Conservation (phyloP, 1,284 basidiomycete species). For the Cryptococcus sp. region DNA sequence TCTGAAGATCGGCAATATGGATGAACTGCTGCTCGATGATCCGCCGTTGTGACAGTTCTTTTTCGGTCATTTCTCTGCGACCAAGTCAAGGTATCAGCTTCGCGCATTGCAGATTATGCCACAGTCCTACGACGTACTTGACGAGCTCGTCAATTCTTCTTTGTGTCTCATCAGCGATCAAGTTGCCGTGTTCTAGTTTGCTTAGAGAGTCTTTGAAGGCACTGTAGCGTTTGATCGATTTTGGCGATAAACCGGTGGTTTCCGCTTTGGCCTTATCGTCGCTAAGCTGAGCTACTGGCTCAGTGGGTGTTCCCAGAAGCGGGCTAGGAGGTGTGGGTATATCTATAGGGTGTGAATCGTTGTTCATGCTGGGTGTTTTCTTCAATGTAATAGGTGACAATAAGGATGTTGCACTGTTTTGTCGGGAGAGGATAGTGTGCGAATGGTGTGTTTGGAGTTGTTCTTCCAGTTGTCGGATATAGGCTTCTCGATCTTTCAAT, state of each 20-base stretch:
- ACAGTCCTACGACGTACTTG: conserved; percentile 17
- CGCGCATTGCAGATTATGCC: not conserved
- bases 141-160: conserved; percentile 19
- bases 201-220: conserved; percentile 19
- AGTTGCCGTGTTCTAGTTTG: conserved; percentile 13
- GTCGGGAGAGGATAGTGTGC: conserved; percentile 42
- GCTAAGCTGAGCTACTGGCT: no score
- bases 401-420: conserved; percentile 26
- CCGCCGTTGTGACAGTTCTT: conserved; percentile 36
- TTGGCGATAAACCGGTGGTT: conserved; percentile 17
- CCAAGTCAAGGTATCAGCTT: not conserved
- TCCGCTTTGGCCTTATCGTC: conserved; percentile 1
- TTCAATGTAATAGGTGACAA: not conserved
- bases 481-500: conserved; percentile 78
- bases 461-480: conserved; percentile 75
- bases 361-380: conserved; percentile 10
- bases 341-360: conserved; percentile 10
- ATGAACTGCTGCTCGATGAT: conserved; percentile 40
- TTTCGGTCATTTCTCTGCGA: conserved; percentile 34
- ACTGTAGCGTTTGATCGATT: conserved; percentile 19
- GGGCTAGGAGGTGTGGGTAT: conserved; percentile 27
- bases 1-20: conserved; percentile 42
- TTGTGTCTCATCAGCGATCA: conserved; percentile 12
- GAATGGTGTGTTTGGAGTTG: conserved; percentile 50
- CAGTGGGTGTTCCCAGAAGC: not conserved